Evolutionary conservation across 805 yeast genomes (phyloP).

Genomic region (Cyberlindnera samutprakarnensis): DNA sequence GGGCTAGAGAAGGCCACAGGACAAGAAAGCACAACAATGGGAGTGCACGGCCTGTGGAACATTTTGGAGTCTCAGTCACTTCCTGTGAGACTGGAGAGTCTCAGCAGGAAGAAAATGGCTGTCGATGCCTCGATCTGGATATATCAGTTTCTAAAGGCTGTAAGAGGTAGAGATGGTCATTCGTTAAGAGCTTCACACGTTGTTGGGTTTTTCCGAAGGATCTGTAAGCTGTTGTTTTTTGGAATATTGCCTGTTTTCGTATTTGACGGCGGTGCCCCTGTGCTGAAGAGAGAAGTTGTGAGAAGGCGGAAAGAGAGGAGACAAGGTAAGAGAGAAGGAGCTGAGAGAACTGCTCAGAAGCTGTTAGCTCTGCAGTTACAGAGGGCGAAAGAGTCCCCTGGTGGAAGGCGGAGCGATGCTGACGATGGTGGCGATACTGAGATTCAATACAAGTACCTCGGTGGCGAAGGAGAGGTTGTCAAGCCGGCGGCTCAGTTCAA

Average conservation of each 20-base stretch:
- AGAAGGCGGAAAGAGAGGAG: conserved; percentile 63
- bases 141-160: conserved; percentile 92
- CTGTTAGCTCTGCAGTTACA: conserved; percentile 77
- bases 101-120: conserved; percentile 73
- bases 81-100: conserved; percentile 83
- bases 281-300: conserved; percentile 72
- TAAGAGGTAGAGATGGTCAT: conserved; percentile 78
- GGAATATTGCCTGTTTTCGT: conserved; percentile 89
- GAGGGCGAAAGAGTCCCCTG: conserved; percentile 18
- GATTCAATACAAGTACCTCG: conserved; percentile 27
- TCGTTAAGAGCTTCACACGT: conserved; percentile 75
- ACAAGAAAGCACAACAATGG: too few relatives aligned
- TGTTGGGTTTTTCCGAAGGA: conserved; percentile 91
- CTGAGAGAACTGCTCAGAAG: conserved; percentile 69
- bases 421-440: conserved; percentile 14
- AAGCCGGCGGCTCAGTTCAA: conserved; percentile 27
- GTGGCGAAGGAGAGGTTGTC: conserved; percentile 15
- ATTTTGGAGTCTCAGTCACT: conserved; percentile 82
- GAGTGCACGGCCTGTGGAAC: conserved; percentile 94
- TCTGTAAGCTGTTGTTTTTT: conserved; percentile 80
- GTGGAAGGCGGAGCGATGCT: conserved; percentile 7
- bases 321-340: conserved; percentile 64
- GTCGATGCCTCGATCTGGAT: conserved; percentile 99
- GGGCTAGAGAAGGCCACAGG: too few relatives aligned
- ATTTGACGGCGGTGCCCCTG: conserved; percentile 94